Percentiles rank a stretch among this genome's conserved stretches.
Evolutionary conservation across 2,329 filamentous ascomycete genomes (phyloP).

Genomic region (Stachybotrys chartarum): DNA sequence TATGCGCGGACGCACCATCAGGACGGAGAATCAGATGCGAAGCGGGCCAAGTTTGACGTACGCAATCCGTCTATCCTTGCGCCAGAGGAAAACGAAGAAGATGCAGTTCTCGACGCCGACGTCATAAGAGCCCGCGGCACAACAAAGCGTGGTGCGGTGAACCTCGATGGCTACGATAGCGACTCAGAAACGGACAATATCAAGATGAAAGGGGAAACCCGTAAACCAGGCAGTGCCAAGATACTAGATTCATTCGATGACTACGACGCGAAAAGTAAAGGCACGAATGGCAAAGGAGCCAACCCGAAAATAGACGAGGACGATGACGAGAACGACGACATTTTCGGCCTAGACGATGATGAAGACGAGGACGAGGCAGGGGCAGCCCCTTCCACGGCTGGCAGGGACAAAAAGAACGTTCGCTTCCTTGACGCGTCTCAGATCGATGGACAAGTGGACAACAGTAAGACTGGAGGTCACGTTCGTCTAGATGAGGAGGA

Average conservation of each 20-base stretch:
- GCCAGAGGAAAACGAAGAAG: conserved; percentile 64
- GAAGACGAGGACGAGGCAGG: conserved; percentile 27
- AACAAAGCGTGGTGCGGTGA: conserved; percentile 88
- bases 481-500: conserved; percentile 54
- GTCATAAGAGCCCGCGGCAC: conserved; percentile 76
- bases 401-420: conserved; percentile 56
- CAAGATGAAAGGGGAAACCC: conserved; percentile 61
- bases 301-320: conserved; percentile 41
- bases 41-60: conserved; percentile 87
- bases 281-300: conserved; percentile 17
- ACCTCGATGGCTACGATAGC: conserved; percentile 93
- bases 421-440: conserved; percentile 49
- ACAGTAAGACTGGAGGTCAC: conserved; percentile 67
- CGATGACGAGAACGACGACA: conserved; percentile 49
- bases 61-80: conserved; percentile 91
- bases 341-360: conserved; percentile 75
- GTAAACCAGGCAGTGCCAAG: conserved; percentile 41
- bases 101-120: conserved; percentile 78
- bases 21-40: conserved; percentile 44
- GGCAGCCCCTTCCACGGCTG: conserved; percentile 22
- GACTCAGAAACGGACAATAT: conserved; percentile 92
- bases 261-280: conserved; percentile 39
- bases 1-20: conserved; percentile 69
- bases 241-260: conserved; percentile 47
- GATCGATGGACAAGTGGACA: conserved; percentile 73